A percentile compares a stretch with the other conserved stretches of the same genome.
phyloP scores from a whole-genome alignment of 768 basidiomycete species.

The Tylopilus sp. region DNA sequence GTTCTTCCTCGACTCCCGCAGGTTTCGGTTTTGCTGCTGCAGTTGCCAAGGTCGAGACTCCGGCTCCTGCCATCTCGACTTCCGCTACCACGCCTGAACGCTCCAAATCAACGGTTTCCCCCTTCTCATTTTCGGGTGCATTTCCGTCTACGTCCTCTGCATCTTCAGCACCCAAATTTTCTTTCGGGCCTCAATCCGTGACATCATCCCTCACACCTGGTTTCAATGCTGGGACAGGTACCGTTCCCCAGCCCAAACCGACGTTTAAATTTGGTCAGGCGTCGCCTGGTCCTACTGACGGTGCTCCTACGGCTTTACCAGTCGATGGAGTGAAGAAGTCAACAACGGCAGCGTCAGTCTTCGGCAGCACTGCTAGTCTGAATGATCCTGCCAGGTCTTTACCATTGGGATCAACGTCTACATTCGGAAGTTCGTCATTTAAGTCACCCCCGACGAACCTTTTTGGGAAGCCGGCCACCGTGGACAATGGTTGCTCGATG shows the following conservation, averaged over 20 bases:
- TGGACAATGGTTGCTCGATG: constrained; percentile 20
- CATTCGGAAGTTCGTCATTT: constrained; percentile 22
- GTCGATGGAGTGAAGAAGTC: constrained; percentile 26
- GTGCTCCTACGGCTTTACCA: constrained; percentile 12
- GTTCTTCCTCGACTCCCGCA: neutral
- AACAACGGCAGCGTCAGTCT: constrained; percentile 19
- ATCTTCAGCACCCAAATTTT: constrained; percentile 21
- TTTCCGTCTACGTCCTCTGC: constrained; percentile 8
- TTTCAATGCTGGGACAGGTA: constrained; percentile 1
- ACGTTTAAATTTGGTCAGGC: constrained; percentile 21
- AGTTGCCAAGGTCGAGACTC: constrained; percentile 5
- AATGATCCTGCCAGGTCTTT: constrained; percentile 26
- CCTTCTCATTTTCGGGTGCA: constrained; percentile 22
- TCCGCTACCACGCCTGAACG: neutral
- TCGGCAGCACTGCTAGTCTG: constrained; percentile 13
- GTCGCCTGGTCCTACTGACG: constrained; percentile 23
- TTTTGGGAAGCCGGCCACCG: constrained; percentile 11
- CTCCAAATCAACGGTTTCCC: constrained; percentile 13
- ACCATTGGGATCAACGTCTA: constrained; percentile 11
- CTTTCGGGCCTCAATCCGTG: constrained; percentile 21
- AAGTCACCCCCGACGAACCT: constrained; percentile 13
- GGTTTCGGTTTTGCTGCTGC: constrained; percentile 10
- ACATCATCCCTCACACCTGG: constrained; percentile 2
- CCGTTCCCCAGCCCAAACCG: constrained; percentile 20
- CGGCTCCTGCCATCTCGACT: neutral